Evolutionary conservation across 495 filamentous ascomycete genomes (phyloP).

Genomic region (Penicillium canariense): DNA sequence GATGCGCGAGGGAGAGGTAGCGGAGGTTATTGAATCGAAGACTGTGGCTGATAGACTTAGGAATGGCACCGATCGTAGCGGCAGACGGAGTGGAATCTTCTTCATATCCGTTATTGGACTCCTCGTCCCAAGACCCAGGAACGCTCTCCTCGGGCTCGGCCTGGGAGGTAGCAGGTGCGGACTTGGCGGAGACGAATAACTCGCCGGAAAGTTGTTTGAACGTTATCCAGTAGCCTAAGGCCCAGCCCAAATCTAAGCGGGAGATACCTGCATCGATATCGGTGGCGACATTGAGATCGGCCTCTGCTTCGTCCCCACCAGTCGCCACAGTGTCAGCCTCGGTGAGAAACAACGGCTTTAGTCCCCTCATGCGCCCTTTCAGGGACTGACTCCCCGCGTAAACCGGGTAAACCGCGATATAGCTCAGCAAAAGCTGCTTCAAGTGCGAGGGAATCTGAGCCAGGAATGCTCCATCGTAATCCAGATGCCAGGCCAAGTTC

Average conservation of each 20-base stretch:
- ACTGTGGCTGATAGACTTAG: conserved; percentile 44
- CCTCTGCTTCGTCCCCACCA: conserved; percentile 20
- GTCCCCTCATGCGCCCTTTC: conserved; percentile 24
- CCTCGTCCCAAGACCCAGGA: conserved; percentile 40
- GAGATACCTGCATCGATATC: conserved; percentile 49
- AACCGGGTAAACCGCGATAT: conserved; percentile 56
- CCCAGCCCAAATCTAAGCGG: conserved; percentile 63
- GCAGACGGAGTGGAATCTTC: conserved; percentile 26
- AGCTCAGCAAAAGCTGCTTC: conserved; percentile 60
- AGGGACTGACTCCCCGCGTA: conserved; percentile 40
- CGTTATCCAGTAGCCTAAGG: conserved; percentile 56
- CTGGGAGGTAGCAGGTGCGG: conserved; percentile 5
- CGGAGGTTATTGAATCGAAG: conserved; percentile 48
- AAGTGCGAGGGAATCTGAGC: conserved; percentile 60
- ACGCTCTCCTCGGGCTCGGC: conserved; percentile 18
- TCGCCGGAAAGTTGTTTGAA: conserved; percentile 58
- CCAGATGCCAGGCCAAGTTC: conserved; percentile 67
- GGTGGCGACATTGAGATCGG: conserved; percentile 26
- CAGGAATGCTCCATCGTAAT: conserved; percentile 66
- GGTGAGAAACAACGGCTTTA: conserved; percentile 30
- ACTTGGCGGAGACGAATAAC: conserved; percentile 38
- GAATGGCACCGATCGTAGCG: conserved; percentile 22
- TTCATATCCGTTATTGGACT: conserved; percentile 18
- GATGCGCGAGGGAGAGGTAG: conserved; percentile 52
- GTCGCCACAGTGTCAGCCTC: conserved; percentile 13